Base-by-base conservation (phyloP, 768 basidiomycete species). In the Melanogaster broomeanus region DNA sequence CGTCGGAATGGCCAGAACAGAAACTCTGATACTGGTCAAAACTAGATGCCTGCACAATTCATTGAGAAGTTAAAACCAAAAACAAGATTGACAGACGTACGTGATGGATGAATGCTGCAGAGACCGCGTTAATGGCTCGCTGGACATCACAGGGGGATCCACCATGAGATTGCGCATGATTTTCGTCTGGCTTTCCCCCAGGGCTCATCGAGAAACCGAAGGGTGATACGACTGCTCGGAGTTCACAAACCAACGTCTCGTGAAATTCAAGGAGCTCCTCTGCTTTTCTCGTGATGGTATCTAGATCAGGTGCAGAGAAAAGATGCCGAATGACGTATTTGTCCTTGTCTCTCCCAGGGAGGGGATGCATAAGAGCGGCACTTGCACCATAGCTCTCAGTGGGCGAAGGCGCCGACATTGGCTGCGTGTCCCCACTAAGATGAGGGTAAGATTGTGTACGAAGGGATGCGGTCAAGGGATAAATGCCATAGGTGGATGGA, bases 1-100 rank as follows among this genome's bases (percentile, higher is more conserved):
- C 94, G 58, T 90, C 87, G 45, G 83, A 80, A 62, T 98, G 95
- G 0, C 86, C 86, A 0, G 91, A 82, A 64, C 96, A 98, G 62
- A 93, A 98, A 12, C 78, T 71, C 65, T 93, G 83, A 72, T 99
- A 99, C 2, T 83, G 76, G 50, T 80, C 77, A 58, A 96, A 96
- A 33, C 77, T 72, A 15, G 84, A 74, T 22, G 85, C 87, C 93
- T 96, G 58, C 28, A 22, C 33, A 51, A 55, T 45, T 48, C 9
- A 34, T 12, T 60, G 30, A 54, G 48, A 27, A 35, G 31, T 30
- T 22, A 45, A 19, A 9, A 7, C 18, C 21, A 43, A 5, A 52
- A n/a, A 46, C 16, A 49, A 45, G 16, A 42, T 21, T 4, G 21
- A 35, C 33, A 9, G 6, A 51, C 68, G 27, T 58, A 85, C 86